Conservation (phyloP, 352 stramenopile genomes). For the Phytophthora sp. region DNA sequence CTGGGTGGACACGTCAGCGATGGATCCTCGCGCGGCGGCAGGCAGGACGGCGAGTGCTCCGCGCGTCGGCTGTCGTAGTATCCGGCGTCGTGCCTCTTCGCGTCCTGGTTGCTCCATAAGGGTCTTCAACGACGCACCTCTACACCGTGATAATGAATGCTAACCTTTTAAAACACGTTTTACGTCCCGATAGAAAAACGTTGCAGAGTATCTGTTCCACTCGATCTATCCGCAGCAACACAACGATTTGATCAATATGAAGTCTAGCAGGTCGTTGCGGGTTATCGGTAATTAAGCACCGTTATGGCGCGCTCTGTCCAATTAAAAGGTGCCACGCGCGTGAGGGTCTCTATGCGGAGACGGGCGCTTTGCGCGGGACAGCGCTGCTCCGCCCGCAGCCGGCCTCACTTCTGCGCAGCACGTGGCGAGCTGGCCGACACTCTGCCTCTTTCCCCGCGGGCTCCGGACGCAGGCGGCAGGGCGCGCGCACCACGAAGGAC, state of each 20-base stretch:
- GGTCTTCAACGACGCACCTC: constrained; percentile 1
- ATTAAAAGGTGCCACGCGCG: constrained; percentile 20
- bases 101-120: constrained; percentile 2
- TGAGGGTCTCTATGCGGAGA: background rate
- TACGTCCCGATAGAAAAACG: too few species aligned
- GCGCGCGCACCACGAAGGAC: constrained; percentile 36
- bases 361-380: constrained; percentile 17
- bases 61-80: constrained; percentile 25
- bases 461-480: background rate
- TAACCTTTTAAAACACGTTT: too few species aligned
- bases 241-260: background rate
- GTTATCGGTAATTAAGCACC: too few species aligned
- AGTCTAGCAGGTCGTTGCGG: constrained; percentile 1
- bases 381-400: background rate
- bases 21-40: constrained; percentile 17
- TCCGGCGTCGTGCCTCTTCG: constrained; percentile 30
- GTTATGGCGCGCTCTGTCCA: constrained; percentile 2
- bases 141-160: background rate
- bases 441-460: constrained; percentile 23
- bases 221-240: too few species aligned
- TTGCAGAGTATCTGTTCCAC: too few species aligned
- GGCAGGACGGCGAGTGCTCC: background rate
- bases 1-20: constrained; percentile 26
- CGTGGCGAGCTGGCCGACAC: constrained; percentile 19
- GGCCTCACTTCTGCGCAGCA: constrained; percentile 20